Base-by-base conservation (phyloP, 2,329 filamentous ascomycete genomes). In the Colletotrichum higginsianum region DNA sequence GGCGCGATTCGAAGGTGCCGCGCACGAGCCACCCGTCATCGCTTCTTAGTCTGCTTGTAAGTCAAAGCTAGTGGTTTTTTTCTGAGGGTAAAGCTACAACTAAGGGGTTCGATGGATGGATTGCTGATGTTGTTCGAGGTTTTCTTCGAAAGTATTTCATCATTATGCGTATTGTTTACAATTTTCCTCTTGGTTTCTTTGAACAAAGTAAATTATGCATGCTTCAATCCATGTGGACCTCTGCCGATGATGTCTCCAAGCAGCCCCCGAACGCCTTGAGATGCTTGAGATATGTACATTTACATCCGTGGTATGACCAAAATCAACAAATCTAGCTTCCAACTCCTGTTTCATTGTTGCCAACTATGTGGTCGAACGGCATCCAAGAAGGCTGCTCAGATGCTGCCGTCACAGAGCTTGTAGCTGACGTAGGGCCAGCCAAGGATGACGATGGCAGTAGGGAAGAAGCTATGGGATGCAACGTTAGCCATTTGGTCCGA, bases 371-470 rank as follows among this genome's bases (percentile, higher is more conserved):
- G 9, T 30, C 6, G 30, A 63, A 55, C 26, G 16, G 26, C 8
- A 35, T 26, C 8, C 7, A 23, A 42, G 35, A 55, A n/a, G 53
- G 15, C 12, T 9, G 42, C 46, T 66, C 40, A 74, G 12, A 74
- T 61, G 60, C 38, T 65, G 40, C 72, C 72, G 49, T 74, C 72
- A 15, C 66, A 47, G 42, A 26, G 23, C 35, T 46, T 11, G 30
- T 62, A 58, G 50, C 65, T 66, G 38, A 49, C 52, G 66, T 74
- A 73, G 16, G 73, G 73, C 73, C 73, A 74, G 47, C 73, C 73
- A 12, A 74, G 71, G 15, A 74, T 61, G 57, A 62, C 61, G 21
- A 61, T 16, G 12, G 47, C 44, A 35, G 61, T 55, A 21, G 61
- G 42, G 15, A 57, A 52, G 56, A 64, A 66, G 35, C 73, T 74